These are phyloP conservation scores for Prunus salicina DNA, from an alignment of 306 rosid genomes.

Conservation along the genomic window DNA sequence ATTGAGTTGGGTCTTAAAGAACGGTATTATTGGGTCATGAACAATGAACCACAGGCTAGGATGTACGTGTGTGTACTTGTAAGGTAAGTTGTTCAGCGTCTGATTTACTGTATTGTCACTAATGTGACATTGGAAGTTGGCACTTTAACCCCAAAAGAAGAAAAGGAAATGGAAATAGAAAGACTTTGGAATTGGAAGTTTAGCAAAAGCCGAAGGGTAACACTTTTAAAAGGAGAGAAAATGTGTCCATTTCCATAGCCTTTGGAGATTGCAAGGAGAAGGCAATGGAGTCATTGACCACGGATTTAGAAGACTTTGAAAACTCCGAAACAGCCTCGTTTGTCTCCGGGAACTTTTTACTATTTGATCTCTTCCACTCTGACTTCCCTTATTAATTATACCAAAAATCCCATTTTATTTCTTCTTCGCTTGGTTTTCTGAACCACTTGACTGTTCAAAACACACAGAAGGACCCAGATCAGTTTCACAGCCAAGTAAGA, in stretches of 20 bases:
- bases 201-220: constrained; percentile 20
- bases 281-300: constrained; percentile 61
- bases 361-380: constrained; percentile 39
- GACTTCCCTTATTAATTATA: constrained; percentile 21
- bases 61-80: not conserved
- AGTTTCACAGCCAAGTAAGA: constrained; percentile 33
- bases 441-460: constrained; percentile 21
- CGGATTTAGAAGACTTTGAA: constrained; percentile 54
- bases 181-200: constrained; percentile 20
- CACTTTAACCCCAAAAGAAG: no score
- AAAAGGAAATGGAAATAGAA: not conserved
- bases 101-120: not conserved
- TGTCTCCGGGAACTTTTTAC: constrained; percentile 26
- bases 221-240: constrained; percentile 14
- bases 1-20: not conserved
- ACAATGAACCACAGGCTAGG: not conserved
- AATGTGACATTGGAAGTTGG: no score
- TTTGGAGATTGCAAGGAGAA: constrained; percentile 38
- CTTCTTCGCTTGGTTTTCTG: constrained; percentile 44
- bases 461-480: constrained; percentile 38
- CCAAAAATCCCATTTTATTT: constrained; percentile 14
- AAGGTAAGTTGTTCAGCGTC: not conserved
- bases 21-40: not conserved
- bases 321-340: constrained; percentile 61
- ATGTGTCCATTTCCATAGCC: constrained; percentile 41